Percentiles rank a stretch among this genome's conserved stretches.
These are phyloP conservation scores for Naganishia sp. DNA, from an alignment of 1,284 basidiomycete genomes.

Conservation along the genomic window DNA sequence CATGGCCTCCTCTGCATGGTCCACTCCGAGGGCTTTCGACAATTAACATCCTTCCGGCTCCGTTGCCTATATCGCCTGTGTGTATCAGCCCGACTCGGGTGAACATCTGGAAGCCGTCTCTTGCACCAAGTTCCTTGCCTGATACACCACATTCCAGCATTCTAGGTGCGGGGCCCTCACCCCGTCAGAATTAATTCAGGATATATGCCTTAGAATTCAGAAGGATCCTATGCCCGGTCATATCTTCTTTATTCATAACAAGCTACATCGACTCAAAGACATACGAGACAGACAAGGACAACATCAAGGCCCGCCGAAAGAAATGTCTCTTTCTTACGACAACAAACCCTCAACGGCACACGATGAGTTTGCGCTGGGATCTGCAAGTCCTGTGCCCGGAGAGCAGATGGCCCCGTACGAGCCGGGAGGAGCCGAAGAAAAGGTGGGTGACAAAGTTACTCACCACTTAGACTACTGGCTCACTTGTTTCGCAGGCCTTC, in stretches of 20 bases:
- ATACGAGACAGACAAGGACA: not conserved
- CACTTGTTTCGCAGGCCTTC: conserved; percentile 29
- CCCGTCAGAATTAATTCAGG: not conserved
- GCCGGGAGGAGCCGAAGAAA: conserved; percentile 47
- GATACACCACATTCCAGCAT: not conserved
- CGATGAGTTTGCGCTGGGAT: conserved; percentile 12
- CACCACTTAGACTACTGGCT: not conserved
- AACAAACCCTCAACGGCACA: conserved; percentile 16
- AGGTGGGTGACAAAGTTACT: conserved; percentile 16
- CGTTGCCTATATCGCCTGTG: conserved; percentile 4
- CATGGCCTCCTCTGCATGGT: too few relatives aligned
- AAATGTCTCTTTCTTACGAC: conserved; percentile 16
- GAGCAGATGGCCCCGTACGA: conserved; percentile 39
- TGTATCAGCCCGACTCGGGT: not conserved
- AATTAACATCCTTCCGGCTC: not conserved
- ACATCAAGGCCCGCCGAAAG: not conserved
- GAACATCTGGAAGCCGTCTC: not conserved
- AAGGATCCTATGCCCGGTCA: not conserved
- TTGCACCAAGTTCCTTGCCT: too few relatives aligned
- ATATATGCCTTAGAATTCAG: conserved; percentile 4
- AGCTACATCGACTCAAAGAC: not conserved
- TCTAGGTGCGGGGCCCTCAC: conserved; percentile 7
- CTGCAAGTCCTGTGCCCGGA: not conserved
- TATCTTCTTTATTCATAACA: not conserved
- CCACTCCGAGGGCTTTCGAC: too few relatives aligned